A percentile compares a stretch with the other conserved stretches of the same genome.
phyloP scores from a whole-genome alignment of 129 eudicot species.

The Artemisia tridentata region DNA sequence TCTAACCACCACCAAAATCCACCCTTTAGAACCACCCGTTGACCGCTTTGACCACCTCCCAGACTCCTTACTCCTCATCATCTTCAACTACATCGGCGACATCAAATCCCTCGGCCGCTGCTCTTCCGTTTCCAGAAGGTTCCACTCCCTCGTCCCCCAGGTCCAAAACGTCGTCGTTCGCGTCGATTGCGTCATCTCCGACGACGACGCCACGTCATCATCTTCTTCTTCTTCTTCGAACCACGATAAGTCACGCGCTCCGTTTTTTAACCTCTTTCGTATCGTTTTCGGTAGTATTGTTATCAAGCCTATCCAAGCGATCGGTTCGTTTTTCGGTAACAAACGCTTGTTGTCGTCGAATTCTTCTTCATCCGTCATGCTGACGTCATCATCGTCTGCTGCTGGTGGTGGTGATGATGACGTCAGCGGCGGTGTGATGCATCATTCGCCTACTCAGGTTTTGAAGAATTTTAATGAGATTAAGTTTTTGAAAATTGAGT shows the following conservation, averaged over 20 bases:
- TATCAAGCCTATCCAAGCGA: constrained; percentile 58
- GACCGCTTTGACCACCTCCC: constrained; percentile 68
- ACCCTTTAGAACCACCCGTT: constrained; percentile 43
- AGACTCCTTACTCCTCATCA: constrained; percentile 56
- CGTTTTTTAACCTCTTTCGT: constrained; percentile 49
- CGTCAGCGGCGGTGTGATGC: constrained; percentile 62
- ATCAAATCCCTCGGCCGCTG: constrained; percentile 85
- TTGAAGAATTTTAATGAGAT: constrained; percentile 71
- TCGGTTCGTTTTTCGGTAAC: constrained; percentile 54
- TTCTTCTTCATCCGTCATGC: constrained; percentile 19
- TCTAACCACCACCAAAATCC: constrained; percentile 42
- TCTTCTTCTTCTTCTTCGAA: neutral
- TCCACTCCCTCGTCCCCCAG: constrained; percentile 71
- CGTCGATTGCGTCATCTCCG: constrained; percentile 92
- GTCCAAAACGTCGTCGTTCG: constrained; percentile 83
- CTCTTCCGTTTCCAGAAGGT: constrained; percentile 62
- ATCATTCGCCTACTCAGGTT: constrained; percentile 91
- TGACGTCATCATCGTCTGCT: constrained; percentile 15
- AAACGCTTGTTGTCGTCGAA: constrained; percentile 24
- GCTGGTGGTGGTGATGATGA: constrained; percentile 38
- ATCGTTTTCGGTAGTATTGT: constrained; percentile 48
- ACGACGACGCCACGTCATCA: constrained; percentile 56
- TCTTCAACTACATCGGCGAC: constrained; percentile 86
- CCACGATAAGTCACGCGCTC: constrained; percentile 52
- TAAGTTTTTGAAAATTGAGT: constrained; percentile 51